phyloP scores from a whole-genome alignment of 169 alveolate species.

The Theileria parva region DNA sequence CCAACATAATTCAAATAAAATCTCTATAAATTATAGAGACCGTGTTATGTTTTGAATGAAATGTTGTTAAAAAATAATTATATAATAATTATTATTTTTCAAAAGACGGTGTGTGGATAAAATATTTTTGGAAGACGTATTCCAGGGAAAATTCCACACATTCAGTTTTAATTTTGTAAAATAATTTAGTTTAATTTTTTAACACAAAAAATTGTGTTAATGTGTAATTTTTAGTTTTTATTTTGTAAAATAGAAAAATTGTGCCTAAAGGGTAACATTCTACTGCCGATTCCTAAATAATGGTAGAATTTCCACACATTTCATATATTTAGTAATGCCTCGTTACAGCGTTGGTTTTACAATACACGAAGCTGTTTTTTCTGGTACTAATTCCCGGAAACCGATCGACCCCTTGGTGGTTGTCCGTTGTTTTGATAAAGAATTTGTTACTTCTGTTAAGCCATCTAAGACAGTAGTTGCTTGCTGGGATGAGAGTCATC shows the following conservation, averaged over 20 bases:
- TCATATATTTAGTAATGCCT: conserved; percentile 52
- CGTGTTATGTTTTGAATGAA: not conserved
- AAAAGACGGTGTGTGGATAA: conserved; percentile 10
- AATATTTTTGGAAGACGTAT: not conserved
- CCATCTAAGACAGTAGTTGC: conserved; percentile 82
- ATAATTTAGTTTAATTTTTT: not conserved
- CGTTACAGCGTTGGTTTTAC: conserved; percentile 82
- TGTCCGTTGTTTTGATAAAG: conserved; percentile 87
- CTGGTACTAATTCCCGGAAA: conserved; percentile 66
- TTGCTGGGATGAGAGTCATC: conserved; percentile 87
- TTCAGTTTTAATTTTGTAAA: conserved; percentile 6
- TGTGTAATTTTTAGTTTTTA: not conserved
- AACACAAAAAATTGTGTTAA: not conserved
- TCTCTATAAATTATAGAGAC: not conserved
- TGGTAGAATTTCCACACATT: conserved; percentile 7
- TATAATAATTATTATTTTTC: not conserved
- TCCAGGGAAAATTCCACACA: not conserved
- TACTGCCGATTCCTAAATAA: not conserved
- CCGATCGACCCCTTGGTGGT: conserved; percentile 85
- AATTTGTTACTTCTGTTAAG: conserved; percentile 82
- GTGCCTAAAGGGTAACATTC: not conserved
- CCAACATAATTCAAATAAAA: not conserved
- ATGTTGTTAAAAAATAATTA: too few species aligned
- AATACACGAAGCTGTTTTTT: conserved; percentile 80
- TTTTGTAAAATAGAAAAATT: conserved; percentile 3